Conservation (phyloP, 176 grass and related monocot genomes). For the Paspalum notatum region DNA sequence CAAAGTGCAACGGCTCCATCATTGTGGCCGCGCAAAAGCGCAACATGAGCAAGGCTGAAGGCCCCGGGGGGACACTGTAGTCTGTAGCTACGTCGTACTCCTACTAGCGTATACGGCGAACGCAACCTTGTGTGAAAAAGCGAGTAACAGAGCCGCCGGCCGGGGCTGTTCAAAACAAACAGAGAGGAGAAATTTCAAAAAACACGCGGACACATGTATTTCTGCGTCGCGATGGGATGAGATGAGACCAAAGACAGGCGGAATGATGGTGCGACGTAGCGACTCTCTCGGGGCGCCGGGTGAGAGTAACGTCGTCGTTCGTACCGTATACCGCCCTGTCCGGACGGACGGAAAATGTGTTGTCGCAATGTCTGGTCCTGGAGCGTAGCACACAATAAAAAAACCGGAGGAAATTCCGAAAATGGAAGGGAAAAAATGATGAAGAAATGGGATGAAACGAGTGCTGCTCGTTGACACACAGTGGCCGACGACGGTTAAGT, state of each 20-base stretch:
- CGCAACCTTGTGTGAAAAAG: background rate
- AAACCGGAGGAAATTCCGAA: background rate
- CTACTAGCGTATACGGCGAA: constrained; percentile 26
- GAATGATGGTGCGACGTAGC: constrained; percentile 27
- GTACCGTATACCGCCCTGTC: background rate
- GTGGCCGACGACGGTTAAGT: constrained; percentile 1
- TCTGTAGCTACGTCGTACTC: too few species aligned
- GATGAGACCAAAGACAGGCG: background rate
- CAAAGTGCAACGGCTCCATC: constrained; percentile 46
- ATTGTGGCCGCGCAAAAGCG: constrained; percentile 62
- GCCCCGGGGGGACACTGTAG: too few species aligned
- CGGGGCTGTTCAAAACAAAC: background rate
- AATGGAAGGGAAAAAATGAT: too few species aligned
- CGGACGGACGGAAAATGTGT: background rate
- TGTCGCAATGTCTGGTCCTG: background rate
- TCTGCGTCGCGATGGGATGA: background rate
- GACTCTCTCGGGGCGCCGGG: too few species aligned
- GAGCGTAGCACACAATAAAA: background rate
- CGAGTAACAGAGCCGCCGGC: background rate
- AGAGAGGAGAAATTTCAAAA: too few species aligned
- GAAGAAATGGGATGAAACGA: background rate
- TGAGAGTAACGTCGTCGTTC: too few species aligned
- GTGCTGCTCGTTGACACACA: constrained; percentile 1
- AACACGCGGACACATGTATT: too few species aligned
- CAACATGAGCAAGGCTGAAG: constrained; percentile 31